A percentile compares a stretch with the other conserved stretches of the same genome.
Conservation (phyloP, 208 protist genomes). For the Trypanosoma vivax region DNA sequence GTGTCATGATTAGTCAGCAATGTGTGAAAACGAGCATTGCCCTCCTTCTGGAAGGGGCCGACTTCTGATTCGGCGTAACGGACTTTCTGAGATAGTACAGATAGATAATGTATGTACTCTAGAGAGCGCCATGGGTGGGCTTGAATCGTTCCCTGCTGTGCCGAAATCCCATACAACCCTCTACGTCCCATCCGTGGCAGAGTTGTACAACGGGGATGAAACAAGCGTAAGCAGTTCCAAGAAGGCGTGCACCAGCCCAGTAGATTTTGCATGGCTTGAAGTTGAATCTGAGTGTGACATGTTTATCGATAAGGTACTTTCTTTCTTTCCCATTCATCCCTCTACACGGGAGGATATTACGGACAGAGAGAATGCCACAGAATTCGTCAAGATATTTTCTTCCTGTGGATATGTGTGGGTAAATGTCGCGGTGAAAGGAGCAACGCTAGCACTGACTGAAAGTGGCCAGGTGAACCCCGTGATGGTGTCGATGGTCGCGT, state of each 20-base stretch:
- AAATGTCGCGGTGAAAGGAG: constrained; percentile 8
- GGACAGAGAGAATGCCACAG: constrained; percentile 4
- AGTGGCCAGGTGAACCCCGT: constrained; percentile 3
- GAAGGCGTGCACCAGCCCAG: not conserved
- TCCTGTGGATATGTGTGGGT: constrained; percentile 23
- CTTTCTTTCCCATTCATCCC: constrained; percentile 21
- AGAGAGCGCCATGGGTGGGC: not conserved
- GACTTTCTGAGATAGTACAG: constrained; percentile 4
- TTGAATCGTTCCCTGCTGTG: constrained; percentile 10
- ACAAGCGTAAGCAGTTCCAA: not conserved
- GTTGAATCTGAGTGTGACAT: constrained; percentile 14
- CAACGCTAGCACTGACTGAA: not conserved
- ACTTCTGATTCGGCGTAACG: constrained; percentile 9
- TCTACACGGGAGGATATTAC: constrained; percentile 13
- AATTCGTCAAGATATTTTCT: constrained; percentile 24
- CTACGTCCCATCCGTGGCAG: constrained; percentile 15
- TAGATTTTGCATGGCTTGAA: constrained; percentile 25
- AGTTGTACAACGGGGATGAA: constrained; percentile 16
- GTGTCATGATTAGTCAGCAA: too few species aligned
- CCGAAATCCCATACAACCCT: constrained; percentile 13
- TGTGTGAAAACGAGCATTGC: too few species aligned
- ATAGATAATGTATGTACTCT: constrained; percentile 4
- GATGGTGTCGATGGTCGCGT: constrained; percentile 18
- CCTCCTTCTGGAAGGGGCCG: not conserved
- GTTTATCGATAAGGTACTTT: constrained; percentile 15